Conservation (phyloP, 345 rosid species). For the Cardamine resedifolia region DNA sequence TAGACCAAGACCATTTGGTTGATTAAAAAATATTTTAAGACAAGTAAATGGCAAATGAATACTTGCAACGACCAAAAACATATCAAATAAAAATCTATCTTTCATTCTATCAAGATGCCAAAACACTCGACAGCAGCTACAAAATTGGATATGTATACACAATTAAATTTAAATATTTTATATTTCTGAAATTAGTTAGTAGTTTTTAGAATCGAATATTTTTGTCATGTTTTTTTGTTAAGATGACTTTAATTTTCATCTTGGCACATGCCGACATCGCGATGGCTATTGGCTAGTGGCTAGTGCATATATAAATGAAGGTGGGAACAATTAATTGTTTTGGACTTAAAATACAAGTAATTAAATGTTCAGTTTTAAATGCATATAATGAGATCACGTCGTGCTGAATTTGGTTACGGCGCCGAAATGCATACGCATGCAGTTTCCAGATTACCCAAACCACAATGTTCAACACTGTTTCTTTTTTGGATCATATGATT, state of each 20-base stretch:
- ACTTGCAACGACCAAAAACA: neutral
- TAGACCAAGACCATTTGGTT: too few species aligned
- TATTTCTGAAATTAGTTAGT: neutral
- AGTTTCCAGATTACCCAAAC: neutral
- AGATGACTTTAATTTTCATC: neutral
- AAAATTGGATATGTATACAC: neutral
- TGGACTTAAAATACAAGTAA: neutral
- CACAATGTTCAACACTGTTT: neutral
- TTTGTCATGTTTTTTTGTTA: neutral
- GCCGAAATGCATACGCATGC: slow-evolving; percentile 31
- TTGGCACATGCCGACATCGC: neutral
- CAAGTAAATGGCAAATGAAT: neutral
- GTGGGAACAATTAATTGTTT: neutral
- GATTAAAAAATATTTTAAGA: too few species aligned
- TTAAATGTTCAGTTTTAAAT: neutral
- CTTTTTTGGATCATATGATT: neutral
- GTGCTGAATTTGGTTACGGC: slow-evolving; percentile 35
- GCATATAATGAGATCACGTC: slow-evolving; percentile 1
- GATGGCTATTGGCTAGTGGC: neutral
- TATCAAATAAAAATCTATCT: too few species aligned
- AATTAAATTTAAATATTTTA: neutral
- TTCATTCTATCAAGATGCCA: neutral
- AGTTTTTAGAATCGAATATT: neutral
- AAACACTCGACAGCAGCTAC: neutral
- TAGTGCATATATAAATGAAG: neutral